A percentile compares a stretch with the other conserved stretches of the same genome.
Conservation (phyloP, 2,329 filamentous ascomycete species). For the Ramichloridium luteum region DNA sequence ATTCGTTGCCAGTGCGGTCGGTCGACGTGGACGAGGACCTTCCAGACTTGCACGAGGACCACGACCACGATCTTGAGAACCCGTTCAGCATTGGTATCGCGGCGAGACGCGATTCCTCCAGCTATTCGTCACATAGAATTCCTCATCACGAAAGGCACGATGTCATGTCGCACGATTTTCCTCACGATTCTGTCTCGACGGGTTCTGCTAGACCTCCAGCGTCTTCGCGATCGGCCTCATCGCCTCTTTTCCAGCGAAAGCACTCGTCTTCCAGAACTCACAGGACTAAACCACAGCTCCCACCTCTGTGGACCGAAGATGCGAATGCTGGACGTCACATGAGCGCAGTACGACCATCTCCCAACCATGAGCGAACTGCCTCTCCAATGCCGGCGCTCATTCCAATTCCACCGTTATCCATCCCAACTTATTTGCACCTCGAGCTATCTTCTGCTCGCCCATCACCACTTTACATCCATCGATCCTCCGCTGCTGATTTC, state of each 20-base stretch:
- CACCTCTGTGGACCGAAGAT: constrained; percentile 17
- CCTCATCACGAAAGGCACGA: constrained; percentile 10
- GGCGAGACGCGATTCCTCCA: too few species aligned
- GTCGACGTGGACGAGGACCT: too few species aligned
- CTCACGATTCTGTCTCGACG: too few species aligned
- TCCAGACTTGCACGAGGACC: too few species aligned
- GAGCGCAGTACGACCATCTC: constrained; percentile 20
- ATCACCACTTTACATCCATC: constrained; percentile 52
- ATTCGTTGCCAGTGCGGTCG: constrained; percentile 12
- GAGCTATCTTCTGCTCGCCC: constrained; percentile 50
- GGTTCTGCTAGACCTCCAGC: too few species aligned
- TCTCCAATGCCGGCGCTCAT: constrained; percentile 41
- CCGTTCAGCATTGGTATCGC: too few species aligned
- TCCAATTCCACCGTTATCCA: constrained; percentile 49
- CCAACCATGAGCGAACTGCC: constrained; percentile 22
- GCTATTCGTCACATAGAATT: too few species aligned
- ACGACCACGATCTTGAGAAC: too few species aligned
- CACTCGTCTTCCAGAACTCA: constrained; percentile 8
- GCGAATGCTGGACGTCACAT: constrained; percentile 20
- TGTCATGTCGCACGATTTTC: constrained; percentile 3
- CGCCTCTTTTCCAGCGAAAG: constrained; percentile 7
- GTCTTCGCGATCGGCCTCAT: constrained; percentile 6
- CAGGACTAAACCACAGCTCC: constrained; percentile 9
- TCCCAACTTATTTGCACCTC: constrained; percentile 54
- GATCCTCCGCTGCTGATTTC: constrained; percentile 43